phyloP scores from a whole-genome alignment of 2,329 filamentous ascomycete species.

The Trichoderma atroviride region DNA sequence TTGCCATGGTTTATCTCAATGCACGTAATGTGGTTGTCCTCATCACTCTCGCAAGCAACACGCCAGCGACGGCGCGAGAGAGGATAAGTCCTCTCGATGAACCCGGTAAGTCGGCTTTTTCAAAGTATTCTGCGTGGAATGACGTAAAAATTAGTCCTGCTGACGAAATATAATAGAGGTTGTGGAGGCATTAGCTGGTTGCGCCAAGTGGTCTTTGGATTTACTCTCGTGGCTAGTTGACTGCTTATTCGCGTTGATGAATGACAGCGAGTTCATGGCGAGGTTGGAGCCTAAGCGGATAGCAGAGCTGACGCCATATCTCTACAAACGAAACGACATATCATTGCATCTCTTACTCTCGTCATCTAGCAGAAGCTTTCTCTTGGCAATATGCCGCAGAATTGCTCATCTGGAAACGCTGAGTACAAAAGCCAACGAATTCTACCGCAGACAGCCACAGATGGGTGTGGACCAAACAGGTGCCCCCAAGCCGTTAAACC shows the following conservation, averaged over 20 bases:
- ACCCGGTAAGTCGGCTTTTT: constrained; percentile 41
- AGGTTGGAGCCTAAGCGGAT: constrained; percentile 54
- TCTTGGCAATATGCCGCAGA: constrained; percentile 69
- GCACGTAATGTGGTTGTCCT: constrained; percentile 71
- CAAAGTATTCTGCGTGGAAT: background rate
- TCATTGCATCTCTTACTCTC: constrained; percentile 68
- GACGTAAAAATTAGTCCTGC: background rate
- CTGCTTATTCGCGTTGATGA: constrained; percentile 58
- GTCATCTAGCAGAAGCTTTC: constrained; percentile 72
- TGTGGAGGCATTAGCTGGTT: constrained; percentile 70
- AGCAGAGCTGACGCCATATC: constrained; percentile 52
- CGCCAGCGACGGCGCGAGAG: constrained; percentile 56
- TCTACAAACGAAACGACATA: constrained; percentile 59
- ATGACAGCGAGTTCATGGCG: constrained; percentile 54
- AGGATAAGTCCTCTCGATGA: constrained; percentile 65
- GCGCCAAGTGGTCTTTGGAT: constrained; percentile 78
- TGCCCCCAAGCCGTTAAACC: constrained; percentile 47
- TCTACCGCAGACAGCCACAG: constrained; percentile 50
- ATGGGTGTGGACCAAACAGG: constrained; percentile 45
- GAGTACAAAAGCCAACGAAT: constrained; percentile 53
- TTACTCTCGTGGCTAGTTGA: constrained; percentile 66
- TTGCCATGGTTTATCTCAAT: constrained; percentile 74
- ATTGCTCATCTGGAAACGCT: constrained; percentile 59
- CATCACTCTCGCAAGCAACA: constrained; percentile 64
- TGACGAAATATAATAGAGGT: constrained; percentile 57